Evolutionary conservation across 2,329 filamentous ascomycete species (phyloP), one percentile per base, ranked within the genome.

Genomic region (Fusarium sp.): DNA sequence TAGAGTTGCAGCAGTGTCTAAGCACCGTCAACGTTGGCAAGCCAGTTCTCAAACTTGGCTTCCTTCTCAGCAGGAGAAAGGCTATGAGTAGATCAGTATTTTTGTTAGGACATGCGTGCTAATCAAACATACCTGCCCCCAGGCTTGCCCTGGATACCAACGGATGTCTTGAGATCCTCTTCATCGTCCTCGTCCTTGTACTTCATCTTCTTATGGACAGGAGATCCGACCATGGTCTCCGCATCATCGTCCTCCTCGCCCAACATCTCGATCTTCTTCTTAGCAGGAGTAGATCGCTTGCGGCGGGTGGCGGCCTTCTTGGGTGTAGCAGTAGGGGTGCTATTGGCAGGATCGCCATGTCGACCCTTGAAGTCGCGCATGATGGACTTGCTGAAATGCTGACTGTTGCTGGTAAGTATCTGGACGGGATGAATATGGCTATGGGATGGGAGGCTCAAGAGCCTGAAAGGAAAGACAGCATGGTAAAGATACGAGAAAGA

Each of bases 341-440:
- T 36, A 26, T 59, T 60, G 33, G 60, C 33, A 20, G 52, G 12
- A 4, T 51, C 61, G 42, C 74, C 77, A 59, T 79, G 74, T 18
- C 81, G 81, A 24, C 56, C 58, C 44, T 79, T 81, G 75, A 82
- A 83, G 12, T 82, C 77, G 42, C 78, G 81, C 69, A 83, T 74
- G 70, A 85, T 81, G 26, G 72, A 69, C 73, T 85, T 85, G 72
- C 77, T 79, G 73, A 82, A 84, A 52, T 82, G 83, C 72, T 85
- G 83, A 6, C 83, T 85, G 47, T 47, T 41, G 20, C 1, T 52
- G 20, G 48, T 66, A 18, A 60, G 59, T 54, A 54, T 38, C 9
- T 56, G 31, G 13, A 22, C 17, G 24, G 45, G 35, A 31, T 41
- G 39, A 15, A 20, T 54, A 20, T 39, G 28, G 26, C 47, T 14